Base-by-base conservation (phyloP, 371 early-diverging fungal species). In the Mortierella sp. region DNA sequence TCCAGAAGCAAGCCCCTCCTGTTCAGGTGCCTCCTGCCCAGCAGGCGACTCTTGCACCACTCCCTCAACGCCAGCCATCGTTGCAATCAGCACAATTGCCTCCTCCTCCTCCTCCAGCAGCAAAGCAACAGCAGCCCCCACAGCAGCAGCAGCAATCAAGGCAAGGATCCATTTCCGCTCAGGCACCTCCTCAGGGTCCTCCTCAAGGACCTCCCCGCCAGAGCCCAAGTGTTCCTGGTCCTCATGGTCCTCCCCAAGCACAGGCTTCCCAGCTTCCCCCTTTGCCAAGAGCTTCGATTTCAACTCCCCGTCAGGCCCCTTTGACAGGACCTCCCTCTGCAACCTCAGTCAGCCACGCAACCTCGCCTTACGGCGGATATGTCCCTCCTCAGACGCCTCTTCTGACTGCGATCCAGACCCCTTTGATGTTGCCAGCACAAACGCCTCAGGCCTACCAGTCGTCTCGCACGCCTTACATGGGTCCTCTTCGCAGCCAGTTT, bases 371-470 rank as follows among this genome's bases (percentile, higher is more conserved):
- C 43, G 76, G 84, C 14, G 75, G 70, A 48, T 75, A 78, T 76
- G 60, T 80, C 48, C 81, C 89, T 56, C 78, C 80, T 29, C 58
- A 80, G 83, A 87, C 83, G 4, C 83, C 83, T 5, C 70, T 80
- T 32, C 75, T 87, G 77, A 81, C 77, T 32, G 81, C 78, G 18
- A 84, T 83, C 71, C 83, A 87, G 58, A 81, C 87, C 4, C 81
- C 87, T 24, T 72, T 80, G 29, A 81, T 83, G 83, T 77, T 83
- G 8, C 87, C 87, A 35, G 84, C 84, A 7, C 87, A 83, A 51
- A 80, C 83, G 1, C 29, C 79, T n/a, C 87, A 80, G 68, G 70
- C 76, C 5, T 83, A 75, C 65, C 87, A 75, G 78, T 75, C 70
- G 43, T 79, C 73, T 56, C 79, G 68, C 75, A 82, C 76, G 4